Percentiles rank a stretch among this genome's conserved stretches.
Evolutionary conservation across 768 basidiomycete genomes (phyloP).

Genomic region (Trametes cinnabarina): DNA sequence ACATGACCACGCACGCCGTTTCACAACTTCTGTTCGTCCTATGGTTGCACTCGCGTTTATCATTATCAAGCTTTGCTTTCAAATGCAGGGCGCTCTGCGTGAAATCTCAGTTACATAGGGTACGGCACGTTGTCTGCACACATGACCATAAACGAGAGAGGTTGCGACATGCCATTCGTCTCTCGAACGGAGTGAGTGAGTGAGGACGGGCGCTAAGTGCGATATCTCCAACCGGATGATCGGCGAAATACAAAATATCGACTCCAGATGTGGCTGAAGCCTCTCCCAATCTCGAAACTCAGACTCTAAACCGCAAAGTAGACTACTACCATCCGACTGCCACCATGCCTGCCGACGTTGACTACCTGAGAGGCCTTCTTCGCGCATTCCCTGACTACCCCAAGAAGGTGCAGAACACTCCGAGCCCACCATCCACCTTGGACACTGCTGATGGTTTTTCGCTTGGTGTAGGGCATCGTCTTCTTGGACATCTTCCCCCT

Average conservation of each 20-base stretch:
- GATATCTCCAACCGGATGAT: background rate
- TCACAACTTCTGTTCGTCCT: slow-evolving; percentile 1
- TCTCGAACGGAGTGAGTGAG: too few species aligned
- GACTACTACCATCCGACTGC: background rate
- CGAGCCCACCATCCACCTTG: background rate
- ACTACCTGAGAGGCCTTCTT: slow-evolving; percentile 61
- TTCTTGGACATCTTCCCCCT: slow-evolving; percentile 97
- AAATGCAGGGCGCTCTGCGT: background rate
- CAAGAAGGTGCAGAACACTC: slow-evolving; percentile 86
- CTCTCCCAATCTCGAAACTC: too few species aligned
- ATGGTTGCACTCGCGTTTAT: background rate
- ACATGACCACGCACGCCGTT: slow-evolving; percentile 24
- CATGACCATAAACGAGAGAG: too few species aligned
- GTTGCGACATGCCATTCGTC: too few species aligned
- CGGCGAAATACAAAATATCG: slow-evolving; percentile 1
- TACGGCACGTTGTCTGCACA: background rate
- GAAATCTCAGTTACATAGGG: background rate
- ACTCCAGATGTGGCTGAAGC: background rate
- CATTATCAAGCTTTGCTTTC: slow-evolving; percentile 1
- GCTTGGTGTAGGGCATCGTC: slow-evolving; percentile 65
- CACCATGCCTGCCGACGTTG: slow-evolving; percentile 68
- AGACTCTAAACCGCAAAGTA: too few species aligned
- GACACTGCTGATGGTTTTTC: background rate
- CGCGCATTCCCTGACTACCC: slow-evolving; percentile 77
- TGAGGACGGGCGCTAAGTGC: too few species aligned